These are phyloP conservation scores for Monosporascus cannonballus DNA, from an alignment of 2,329 filamentous ascomycete genomes.

Conservation along the genomic window DNA sequence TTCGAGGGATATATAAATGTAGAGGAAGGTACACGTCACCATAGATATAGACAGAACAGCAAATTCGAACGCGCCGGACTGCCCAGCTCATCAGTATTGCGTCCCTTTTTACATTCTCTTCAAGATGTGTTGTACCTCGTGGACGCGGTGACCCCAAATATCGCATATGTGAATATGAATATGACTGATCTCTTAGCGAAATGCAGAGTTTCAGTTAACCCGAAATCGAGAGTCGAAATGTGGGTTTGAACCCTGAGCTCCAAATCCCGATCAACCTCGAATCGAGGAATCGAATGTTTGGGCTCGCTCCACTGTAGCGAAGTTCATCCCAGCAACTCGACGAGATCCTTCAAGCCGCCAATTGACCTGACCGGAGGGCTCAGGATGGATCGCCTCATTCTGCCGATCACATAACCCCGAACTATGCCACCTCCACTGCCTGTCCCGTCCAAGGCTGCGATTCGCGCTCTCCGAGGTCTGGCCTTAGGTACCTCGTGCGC, in stretches of 20 bases:
- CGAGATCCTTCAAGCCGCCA: background rate
- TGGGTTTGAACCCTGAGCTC: background rate
- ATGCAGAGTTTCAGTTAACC: no score
- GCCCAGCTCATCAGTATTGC: no score
- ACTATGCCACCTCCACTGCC: conserved; percentile 41
- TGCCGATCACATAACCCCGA: conserved; percentile 4
- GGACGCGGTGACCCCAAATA: no score
- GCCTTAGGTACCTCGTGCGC: conserved; percentile 53
- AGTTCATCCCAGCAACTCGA: background rate
- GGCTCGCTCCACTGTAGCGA: background rate
- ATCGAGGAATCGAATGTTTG: background rate
- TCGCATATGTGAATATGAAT: no score
- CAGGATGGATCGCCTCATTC: conserved; percentile 4
- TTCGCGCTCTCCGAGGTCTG: conserved; percentile 49
- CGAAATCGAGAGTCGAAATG: background rate
- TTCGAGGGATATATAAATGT: conserved; percentile 14
- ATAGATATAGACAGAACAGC: conserved; percentile 12
- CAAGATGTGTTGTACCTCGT: no score
- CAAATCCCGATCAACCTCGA: conserved; percentile 4
- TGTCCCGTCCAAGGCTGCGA: conserved; percentile 48
- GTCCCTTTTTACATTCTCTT: no score
- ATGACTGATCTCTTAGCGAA: no score
- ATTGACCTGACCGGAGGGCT: conserved; percentile 1
- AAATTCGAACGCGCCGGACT: no score
- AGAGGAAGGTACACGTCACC: background rate